phyloP scores from a whole-genome alignment of 495 filamentous ascomycete genomes.

The Schizothecium vesticola region DNA sequence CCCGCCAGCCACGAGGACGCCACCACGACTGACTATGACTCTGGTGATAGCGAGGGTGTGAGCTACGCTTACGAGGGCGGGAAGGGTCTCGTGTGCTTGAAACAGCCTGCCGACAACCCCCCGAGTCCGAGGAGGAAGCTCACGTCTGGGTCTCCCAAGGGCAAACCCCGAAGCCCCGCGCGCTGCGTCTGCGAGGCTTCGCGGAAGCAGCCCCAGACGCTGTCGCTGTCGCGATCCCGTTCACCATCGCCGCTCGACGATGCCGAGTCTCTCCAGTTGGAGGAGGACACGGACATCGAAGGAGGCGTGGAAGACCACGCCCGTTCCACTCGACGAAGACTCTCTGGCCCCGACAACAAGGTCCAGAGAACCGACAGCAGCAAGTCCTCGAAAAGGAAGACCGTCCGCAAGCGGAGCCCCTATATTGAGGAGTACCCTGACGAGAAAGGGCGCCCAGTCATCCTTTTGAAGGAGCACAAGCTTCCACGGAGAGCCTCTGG shows the following conservation, averaged over 20 bases:
- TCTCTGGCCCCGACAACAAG: background rate
- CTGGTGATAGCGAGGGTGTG: conserved; percentile 23
- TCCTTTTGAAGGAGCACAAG: conserved; percentile 27
- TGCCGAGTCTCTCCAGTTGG: conserved; percentile 12
- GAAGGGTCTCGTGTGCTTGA: background rate
- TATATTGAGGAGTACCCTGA: conserved; percentile 30
- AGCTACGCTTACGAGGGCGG: conserved; percentile 22
- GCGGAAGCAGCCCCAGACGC: background rate
- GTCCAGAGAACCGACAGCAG: background rate
- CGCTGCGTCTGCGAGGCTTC: conserved; percentile 1
- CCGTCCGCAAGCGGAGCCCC: conserved; percentile 12
- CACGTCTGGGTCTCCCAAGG: conserved; percentile 9
- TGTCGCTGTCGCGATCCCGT: background rate
- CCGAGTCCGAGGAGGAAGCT: conserved; percentile 15
- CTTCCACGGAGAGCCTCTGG: conserved; percentile 18
- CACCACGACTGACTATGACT: conserved; percentile 29
- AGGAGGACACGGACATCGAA: conserved; percentile 18
- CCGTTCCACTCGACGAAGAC: conserved; percentile 1
- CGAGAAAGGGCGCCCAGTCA: conserved; percentile 13
- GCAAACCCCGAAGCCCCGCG: conserved; percentile 1
- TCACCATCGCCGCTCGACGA: conserved; percentile 9
- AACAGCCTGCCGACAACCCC: conserved; percentile 3
- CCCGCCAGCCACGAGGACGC: conserved; percentile 15
- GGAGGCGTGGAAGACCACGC: conserved; percentile 1
- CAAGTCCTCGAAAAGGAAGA: conserved; percentile 2